Percentiles rank a stretch among this genome's conserved stretches.
Evolutionary conservation across 129 eudicot genomes (phyloP).

Genomic region (Helichrysum umbraculigerum): DNA sequence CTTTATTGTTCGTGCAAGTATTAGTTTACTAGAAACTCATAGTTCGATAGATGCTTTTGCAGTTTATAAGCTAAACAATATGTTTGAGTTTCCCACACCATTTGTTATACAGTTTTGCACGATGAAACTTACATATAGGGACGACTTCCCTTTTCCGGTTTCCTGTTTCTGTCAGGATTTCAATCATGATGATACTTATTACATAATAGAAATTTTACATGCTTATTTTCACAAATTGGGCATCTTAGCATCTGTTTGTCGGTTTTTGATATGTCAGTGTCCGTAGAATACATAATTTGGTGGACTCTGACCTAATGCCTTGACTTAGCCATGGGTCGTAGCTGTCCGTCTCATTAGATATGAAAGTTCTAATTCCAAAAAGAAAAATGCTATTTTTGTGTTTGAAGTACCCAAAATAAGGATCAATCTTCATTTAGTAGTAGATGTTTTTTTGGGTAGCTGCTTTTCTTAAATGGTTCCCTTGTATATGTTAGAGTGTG

Average conservation of each 20-base stretch:
- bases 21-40: neutral
- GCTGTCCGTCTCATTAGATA: neutral
- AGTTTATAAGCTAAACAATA: constrained; percentile 1
- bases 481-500: neutral
- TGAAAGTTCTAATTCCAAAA: neutral
- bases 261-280: neutral
- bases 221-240: neutral
- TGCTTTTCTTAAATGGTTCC: neutral
- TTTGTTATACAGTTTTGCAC: neutral
- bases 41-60: constrained; percentile 5
- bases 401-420: no score
- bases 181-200: neutral
- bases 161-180: neutral
- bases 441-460: neutral
- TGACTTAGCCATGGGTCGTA: neutral
- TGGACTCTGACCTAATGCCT: neutral
- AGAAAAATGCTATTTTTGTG: no score
- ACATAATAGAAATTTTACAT: neutral
- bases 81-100: neutral
- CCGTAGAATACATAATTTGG: neutral
- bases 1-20: neutral
- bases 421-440: neutral
- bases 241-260: neutral
- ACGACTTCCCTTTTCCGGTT: neutral
- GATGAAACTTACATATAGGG: neutral